Percentiles rank a stretch among this genome's conserved stretches.
Conservation (phyloP, 1,284 basidiomycete species). For the Abortiporus biennis region DNA sequence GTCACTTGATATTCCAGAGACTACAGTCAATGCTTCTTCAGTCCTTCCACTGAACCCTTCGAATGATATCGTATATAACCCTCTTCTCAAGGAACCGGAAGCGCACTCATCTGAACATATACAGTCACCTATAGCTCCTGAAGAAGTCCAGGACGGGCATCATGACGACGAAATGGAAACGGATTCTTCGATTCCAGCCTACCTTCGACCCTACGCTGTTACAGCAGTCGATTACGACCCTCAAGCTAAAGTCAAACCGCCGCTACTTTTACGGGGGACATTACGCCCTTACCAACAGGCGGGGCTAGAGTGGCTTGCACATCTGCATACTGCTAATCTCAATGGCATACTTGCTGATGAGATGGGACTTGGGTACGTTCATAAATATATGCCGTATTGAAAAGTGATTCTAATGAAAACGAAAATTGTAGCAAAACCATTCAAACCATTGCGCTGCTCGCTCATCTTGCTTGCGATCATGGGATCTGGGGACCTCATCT, state of each 20-base stretch:
- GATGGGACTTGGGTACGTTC: constrained; percentile 82
- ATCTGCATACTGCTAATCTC: constrained; percentile 78
- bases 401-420: not conserved
- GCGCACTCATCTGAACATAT: too few relatives aligned
- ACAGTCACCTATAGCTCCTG: too few relatives aligned
- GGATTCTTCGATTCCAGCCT: constrained; percentile 42
- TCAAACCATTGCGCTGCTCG: constrained; percentile 90
- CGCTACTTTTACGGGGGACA: constrained; percentile 81
- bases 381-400: too few relatives aligned
- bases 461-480: constrained; percentile 89
- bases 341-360: constrained; percentile 95
- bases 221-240: constrained; percentile 62
- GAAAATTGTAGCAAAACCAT: constrained; percentile 88
- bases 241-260: constrained; percentile 57
- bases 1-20: too few relatives aligned
- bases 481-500: constrained; percentile 98
- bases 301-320: constrained; percentile 94
- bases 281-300: constrained; percentile 93
- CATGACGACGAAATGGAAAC: constrained; percentile 21
- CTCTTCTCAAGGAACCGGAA: too few relatives aligned
- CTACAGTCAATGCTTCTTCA: too few relatives aligned
- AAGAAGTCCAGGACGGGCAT: too few relatives aligned
- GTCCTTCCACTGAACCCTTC: too few relatives aligned
- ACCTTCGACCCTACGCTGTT: constrained; percentile 62
- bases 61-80: too few relatives aligned